Base-by-base conservation (phyloP, 805 yeast genomes). In the Nakazawaea holstii region DNA sequence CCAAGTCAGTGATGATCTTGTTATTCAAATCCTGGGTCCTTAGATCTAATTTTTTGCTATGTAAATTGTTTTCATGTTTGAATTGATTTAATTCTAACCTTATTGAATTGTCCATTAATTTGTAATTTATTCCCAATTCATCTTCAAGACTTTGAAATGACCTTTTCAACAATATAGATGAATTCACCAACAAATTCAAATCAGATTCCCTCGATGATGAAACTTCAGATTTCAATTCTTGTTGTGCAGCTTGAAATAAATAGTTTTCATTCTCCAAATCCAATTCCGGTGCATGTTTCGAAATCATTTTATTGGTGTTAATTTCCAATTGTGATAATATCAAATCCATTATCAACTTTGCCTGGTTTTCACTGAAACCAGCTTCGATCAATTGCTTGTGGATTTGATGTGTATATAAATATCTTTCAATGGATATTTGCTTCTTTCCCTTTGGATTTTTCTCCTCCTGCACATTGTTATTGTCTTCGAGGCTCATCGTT, bases 231-330 rank as follows among this genome's bases (percentile, higher is more conserved):
- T 84, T 66, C 33, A 92, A 66, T 62, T 92, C 98, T 46, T 91
- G 84, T 52, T 88, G 88, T 0, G 97, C 96, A 30, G 97, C 95
- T 60, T 90, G 92, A 62, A 89, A 91, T 11, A 94, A 66, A 59
- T 92, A 94, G 20, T 80, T 76, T 57, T 92, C 97, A 57, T 91
- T 92, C 53, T 91, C 96, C 13, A 89, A 67, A 55, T 89, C 96
- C 52, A 80, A 79, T 27, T 66, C 65, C 20, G 77, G 80, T 4
- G 77, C 66, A 59, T 76, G 79, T 49, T 69, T 70, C 4, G 66
- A 61, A 41, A 73, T 69, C 32, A 82, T 65, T 60, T 74, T 69
- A 30, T 72, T 69, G 27, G 82, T 66, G 49, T 55, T 68, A 54
- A 55, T 68, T 55, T 60, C 59, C 31, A 73, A 49, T 2, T 60